Evolutionary conservation across 495 filamentous ascomycete genomes (phyloP), one percentile per base, ranked within the genome.

Genomic region (Neurospora tetrasperma): DNA sequence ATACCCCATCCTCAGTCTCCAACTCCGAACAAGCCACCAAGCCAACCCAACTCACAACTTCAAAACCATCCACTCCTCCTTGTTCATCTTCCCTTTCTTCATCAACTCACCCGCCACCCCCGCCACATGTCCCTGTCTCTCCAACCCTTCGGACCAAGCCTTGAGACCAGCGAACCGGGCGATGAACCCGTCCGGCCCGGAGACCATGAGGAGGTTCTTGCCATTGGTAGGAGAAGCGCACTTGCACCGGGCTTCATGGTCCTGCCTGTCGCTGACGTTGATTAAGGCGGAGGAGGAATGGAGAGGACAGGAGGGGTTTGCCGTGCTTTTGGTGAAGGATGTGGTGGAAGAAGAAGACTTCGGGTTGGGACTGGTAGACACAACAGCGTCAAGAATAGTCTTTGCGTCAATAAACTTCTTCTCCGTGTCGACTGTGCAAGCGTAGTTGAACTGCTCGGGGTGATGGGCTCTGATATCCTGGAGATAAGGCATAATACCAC

Each of bases 161-260:
- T 96, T 97, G 5, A 88, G 85, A 6, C 95, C 95, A 8, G 92
- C 92, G 82, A 91, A 91, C 75, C 90, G 86, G 38, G 84, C 86
- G 68, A 98, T 87, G 82, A 98, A 99, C 18, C 96, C 94, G 54
- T 96, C 93, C 0, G 96, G 94, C 0, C 96, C 96, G 3, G 93
- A 94, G 5, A 98, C 84, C 69, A 97, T 82, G 39, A 98, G 83
- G 59, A 96, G 75, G 72, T 89, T 92, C 73, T 81, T 86, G 6
- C 83, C 79, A 11, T 35, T 62, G 44, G 20, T 18, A 66, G 3
- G 41, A n/a, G 8, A 18, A n/a, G 71, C 46, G 27, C 54, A 62
- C 27, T 38, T 35, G 31, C 54, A 66, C 3, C 31, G 5, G 23
- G 54, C 27, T 18, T 35, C 12, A 14, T 66, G 54, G 27, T 66